phyloP scores from a whole-genome alignment of 2,329 filamentous ascomycete genomes.

The Myriosclerotinia duriaeana region DNA sequence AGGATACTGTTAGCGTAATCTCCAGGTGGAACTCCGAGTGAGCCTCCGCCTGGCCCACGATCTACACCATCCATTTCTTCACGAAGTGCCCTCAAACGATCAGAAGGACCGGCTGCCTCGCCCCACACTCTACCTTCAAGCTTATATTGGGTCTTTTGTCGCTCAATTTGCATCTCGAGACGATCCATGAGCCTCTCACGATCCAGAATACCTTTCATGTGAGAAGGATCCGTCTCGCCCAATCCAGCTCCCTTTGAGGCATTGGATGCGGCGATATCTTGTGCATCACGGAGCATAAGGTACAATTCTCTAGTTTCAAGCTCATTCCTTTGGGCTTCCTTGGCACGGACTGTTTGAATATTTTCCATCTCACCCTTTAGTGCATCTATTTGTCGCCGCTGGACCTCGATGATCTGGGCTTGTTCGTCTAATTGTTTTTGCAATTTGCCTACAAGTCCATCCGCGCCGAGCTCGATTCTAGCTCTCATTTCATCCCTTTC shows the following conservation, averaged over 20 bases:
- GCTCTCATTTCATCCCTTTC: conserved; percentile 94
- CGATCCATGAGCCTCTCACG: conserved; percentile 90
- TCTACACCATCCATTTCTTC: conserved; percentile 84
- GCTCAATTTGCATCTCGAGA: conserved; percentile 90
- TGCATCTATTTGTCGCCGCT: conserved; percentile 79
- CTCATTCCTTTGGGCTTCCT: conserved; percentile 92
- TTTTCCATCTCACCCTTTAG: conserved; percentile 88
- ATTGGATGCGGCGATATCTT: conserved; percentile 90
- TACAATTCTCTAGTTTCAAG: conserved; percentile 95
- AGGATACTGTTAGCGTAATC: conserved; percentile 73
- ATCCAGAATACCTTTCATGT: conserved; percentile 90
- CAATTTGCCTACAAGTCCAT: conserved; percentile 87
- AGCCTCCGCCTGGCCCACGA: conserved; percentile 40
- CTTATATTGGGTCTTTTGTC: conserved; percentile 97
- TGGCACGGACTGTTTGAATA: conserved; percentile 78
- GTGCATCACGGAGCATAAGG: conserved; percentile 95
- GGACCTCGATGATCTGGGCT: conserved; percentile 83
- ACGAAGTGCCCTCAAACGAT: conserved; percentile 84
- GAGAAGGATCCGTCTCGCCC: conserved; percentile 65
- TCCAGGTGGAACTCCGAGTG: conserved; percentile 49
- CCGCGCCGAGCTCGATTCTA: conserved; percentile 84
- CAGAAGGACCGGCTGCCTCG: conserved; percentile 78
- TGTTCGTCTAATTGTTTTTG: conserved; percentile 96
- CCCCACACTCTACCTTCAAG: conserved; percentile 91
- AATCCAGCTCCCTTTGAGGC: conserved; percentile 57